Conservation (phyloP, 2,329 filamentous ascomycete genomes). For the Davidsoniella neocaledoniae region DNA sequence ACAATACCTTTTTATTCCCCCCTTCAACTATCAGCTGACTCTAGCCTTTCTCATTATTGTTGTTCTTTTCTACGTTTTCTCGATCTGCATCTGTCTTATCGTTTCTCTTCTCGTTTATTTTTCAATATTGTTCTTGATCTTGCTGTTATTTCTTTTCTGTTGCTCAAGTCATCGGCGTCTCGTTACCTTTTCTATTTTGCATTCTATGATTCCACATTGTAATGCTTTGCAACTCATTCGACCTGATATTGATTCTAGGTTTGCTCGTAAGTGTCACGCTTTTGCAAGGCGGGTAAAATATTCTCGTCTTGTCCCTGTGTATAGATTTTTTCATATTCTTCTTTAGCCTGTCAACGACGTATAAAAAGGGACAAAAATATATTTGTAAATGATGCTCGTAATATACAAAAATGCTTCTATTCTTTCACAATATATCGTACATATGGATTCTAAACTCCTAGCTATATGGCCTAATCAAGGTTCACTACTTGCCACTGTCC, state of each 20-base stretch:
- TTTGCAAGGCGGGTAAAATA: background rate
- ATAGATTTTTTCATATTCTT: background rate
- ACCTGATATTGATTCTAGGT: no score
- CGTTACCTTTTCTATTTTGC: no score
- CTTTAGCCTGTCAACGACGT: background rate
- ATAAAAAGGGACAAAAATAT: background rate
- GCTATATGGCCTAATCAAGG: slow-evolving; percentile 3
- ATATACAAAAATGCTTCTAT: background rate
- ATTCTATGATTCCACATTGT: no score
- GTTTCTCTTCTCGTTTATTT: no score
- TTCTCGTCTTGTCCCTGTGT: background rate
- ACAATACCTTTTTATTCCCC: background rate
- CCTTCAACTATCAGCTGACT: background rate
- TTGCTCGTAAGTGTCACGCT: background rate
- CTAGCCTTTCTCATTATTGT: background rate
- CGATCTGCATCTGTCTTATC: no score
- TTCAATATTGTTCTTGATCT: no score
- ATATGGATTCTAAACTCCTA: background rate
- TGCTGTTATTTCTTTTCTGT: no score
- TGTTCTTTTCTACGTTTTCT: background rate
- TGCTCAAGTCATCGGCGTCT: no score
- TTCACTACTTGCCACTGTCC: slow-evolving; percentile 12
- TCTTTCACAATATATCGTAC: background rate
- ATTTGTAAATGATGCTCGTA: background rate
- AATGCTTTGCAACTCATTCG: no score